Evolutionary conservation across 2,329 filamentous ascomycete species (phyloP).

Genomic region (Xylariaceae sp.): DNA sequence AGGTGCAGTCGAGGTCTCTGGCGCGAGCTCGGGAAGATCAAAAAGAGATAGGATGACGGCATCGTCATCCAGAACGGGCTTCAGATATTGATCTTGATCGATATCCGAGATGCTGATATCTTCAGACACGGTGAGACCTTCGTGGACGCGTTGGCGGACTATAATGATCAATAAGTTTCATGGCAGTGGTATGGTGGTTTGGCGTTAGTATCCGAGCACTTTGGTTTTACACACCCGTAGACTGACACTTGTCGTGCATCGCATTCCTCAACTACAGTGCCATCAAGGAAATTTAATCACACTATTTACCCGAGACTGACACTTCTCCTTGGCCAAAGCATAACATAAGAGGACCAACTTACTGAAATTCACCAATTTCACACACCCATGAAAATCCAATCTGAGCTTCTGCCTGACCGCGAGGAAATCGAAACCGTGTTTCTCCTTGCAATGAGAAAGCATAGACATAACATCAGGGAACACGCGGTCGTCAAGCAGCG

Average conservation of each 20-base stretch:
- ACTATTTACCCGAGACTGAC: no score
- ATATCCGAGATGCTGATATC: slow-evolving; percentile 60
- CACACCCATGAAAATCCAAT: slow-evolving; percentile 68
- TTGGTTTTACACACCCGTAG: no score
- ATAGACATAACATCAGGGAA: slow-evolving; percentile 63
- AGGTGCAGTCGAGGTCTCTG: slow-evolving; percentile 17
- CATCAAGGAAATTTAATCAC: no score
- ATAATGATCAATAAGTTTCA: no score
- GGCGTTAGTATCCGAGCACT: no score
- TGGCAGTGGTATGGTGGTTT: no score
- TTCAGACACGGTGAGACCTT: slow-evolving; percentile 44
- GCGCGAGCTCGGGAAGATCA: slow-evolving; percentile 57
- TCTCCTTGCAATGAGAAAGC: slow-evolving; percentile 64
- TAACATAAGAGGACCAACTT: slow-evolving; percentile 8
- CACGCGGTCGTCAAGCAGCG: slow-evolving; percentile 62
- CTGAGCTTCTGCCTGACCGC: slow-evolving; percentile 51
- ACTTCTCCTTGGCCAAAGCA: no score
- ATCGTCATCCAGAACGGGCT: slow-evolving; percentile 84
- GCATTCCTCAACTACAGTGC: no score
- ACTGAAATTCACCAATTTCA: slow-evolving; percentile 72
- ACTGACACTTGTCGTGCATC: no score
- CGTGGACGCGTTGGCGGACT: slow-evolving; percentile 46
- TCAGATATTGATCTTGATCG: slow-evolving; percentile 74
- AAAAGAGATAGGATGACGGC: slow-evolving; percentile 83
- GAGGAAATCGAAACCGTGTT: slow-evolving; percentile 63